Evolutionary conservation across 1,139 yeast genomes (phyloP), one percentile per base, ranked within the genome.

Genomic region (Eremothecium gossypii): DNA sequence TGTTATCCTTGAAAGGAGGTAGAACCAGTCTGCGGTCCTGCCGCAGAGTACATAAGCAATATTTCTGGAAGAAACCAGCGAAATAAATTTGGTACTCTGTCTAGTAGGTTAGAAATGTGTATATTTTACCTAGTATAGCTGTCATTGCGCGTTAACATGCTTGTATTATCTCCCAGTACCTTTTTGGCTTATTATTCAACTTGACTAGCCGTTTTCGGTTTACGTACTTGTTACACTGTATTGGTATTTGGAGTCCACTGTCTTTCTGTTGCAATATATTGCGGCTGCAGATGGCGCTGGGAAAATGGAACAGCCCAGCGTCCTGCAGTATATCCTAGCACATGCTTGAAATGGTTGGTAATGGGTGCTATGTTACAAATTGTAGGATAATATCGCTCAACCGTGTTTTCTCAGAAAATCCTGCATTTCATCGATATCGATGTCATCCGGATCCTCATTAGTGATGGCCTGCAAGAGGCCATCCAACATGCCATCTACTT

Each of bases 1-100:
- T 87, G 7, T 75, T 77, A 41, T 78, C 84, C 43, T 69, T 85
- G 44, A 86, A 85, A 55, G 96, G 95, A 31, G 82, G 81, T 33
- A 76, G 83, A 32, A 73, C 81, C 7, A 85, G 86, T 2, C 70
- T 91, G 52, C 75, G 98, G 61, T 77, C 85, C 36, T 91, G 97
- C 64, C 77, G 98, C 67, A 85, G 82, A 66, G 84, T 86, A 1
- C 97, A 89, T 66, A 91, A 91, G 64, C 97, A 91, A 59, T 83
- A 83, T 58, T 83, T 77, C 64, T 83, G 93, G 93, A 83, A 81
- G 61, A 81, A 76, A 55, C 93, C 93, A 13, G 57, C 60, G 6
- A 52, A 56, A 50, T 53, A 47, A 32, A 17, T 4, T 6, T 17
- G 23, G 23, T 17, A 17, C 23, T 17, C 23, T 17, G 23, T 17